phyloP scores from a whole-genome alignment of 805 yeast species.

The Teunomyces pallodes region DNA sequence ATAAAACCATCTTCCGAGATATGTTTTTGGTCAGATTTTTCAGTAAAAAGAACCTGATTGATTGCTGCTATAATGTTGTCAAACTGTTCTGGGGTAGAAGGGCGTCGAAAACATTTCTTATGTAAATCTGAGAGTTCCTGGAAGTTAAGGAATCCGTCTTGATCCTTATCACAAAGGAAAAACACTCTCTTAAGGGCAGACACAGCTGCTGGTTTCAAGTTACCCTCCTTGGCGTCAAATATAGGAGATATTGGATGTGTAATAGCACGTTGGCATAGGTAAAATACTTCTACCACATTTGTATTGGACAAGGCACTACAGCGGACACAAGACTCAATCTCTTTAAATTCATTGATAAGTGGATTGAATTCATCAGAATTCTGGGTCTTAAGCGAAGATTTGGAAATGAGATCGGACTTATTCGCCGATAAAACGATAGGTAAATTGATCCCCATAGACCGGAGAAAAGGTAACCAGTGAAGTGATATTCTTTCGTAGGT shows the following conservation, averaged over 20 bases:
- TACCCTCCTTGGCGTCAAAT: slow-evolving; percentile 87
- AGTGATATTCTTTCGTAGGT: slow-evolving; percentile 89
- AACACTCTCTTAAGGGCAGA: slow-evolving; percentile 80
- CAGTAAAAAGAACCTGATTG: slow-evolving; percentile 31
- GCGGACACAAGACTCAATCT: slow-evolving; percentile 86
- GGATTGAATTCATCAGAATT: slow-evolving; percentile 81
- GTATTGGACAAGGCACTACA: slow-evolving; percentile 81
- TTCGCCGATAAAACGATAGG: slow-evolving; percentile 92
- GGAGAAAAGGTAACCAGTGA: slow-evolving; percentile 91
- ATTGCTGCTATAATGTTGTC: slow-evolving; percentile 36
- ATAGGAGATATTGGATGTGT: slow-evolving; percentile 91
- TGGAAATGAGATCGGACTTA: slow-evolving; percentile 54
- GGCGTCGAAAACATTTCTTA: slow-evolving; percentile 65
- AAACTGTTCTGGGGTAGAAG: slow-evolving; percentile 30
- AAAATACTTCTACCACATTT: slow-evolving; percentile 89
- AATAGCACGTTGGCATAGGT: slow-evolving; percentile 89
- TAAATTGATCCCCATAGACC: slow-evolving; percentile 89
- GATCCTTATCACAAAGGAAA: slow-evolving; percentile 83
- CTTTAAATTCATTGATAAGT: slow-evolving; percentile 84
- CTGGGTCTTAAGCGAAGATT: slow-evolving; percentile 43
- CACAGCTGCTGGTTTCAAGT: slow-evolving; percentile 71
- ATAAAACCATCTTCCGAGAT: slow-evolving; percentile 75
- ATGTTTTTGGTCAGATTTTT: slow-evolving; percentile 43
- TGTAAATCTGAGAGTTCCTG: slow-evolving; percentile 72
- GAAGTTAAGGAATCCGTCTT: slow-evolving; percentile 77